Conservation (phyloP, 768 basidiomycete genomes). For the Collybia nuda region DNA sequence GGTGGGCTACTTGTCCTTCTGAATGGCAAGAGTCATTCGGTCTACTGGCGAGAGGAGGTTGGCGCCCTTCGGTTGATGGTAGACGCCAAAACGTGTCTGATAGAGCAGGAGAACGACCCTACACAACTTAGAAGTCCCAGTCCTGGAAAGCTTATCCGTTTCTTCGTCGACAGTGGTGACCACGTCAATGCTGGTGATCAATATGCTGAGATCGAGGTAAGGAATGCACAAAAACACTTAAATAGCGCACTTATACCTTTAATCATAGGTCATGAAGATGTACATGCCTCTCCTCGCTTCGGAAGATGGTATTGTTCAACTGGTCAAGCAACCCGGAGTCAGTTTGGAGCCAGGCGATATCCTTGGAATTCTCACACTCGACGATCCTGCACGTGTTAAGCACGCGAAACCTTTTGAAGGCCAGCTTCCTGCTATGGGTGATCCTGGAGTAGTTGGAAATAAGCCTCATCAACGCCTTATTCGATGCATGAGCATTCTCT, state of each 20-base stretch:
- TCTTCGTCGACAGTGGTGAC: conserved; percentile 95
- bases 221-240: conserved; percentile 14
- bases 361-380: conserved; percentile 93
- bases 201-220: conserved; percentile 96
- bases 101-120: conserved; percentile 99
- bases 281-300: conserved; percentile 96
- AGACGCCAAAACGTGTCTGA: conserved; percentile 96
- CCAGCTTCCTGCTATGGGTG: conserved; percentile 84
- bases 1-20: conserved; percentile 91
- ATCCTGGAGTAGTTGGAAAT: conserved; percentile 81
- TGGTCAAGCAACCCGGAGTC: conserved; percentile 98
- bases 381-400: conserved; percentile 94
- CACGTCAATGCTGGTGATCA: conserved; percentile 96
- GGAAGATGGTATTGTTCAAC: conserved; percentile 91
- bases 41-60: conserved; percentile 99
- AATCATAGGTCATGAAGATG: conserved; percentile 92
- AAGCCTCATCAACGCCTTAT: conserved; percentile 87
- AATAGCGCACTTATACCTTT: conserved; percentile 2
- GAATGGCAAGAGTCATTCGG: conserved; percentile 93
- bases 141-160: conserved; percentile 94
- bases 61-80: conserved; percentile 91
- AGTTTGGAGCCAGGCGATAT: conserved; percentile 97
- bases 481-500: conserved; percentile 71
- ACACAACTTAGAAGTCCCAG: conserved; percentile 95
- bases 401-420: conserved; percentile 99